Evolutionary conservation across 257 asterid genomes (phyloP).

Genomic region (Primulina eburnea): DNA sequence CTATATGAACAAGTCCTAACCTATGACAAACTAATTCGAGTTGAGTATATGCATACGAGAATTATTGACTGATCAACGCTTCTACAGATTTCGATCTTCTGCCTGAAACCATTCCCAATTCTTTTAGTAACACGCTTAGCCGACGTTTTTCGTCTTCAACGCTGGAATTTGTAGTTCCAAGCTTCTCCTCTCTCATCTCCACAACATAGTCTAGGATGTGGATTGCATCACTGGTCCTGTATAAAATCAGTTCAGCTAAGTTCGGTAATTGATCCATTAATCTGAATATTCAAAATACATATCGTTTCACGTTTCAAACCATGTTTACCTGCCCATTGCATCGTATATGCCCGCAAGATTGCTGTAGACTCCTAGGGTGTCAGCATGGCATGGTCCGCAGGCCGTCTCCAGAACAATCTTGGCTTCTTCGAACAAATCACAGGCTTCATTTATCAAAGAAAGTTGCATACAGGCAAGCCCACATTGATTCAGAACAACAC

Average conservation of each 20-base stretch:
- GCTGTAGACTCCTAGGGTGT: constrained; percentile 60
- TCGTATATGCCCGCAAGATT: constrained; percentile 73
- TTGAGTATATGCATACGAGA: constrained; percentile 15
- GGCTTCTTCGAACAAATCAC: constrained; percentile 57
- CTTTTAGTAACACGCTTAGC: constrained; percentile 58
- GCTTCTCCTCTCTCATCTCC: constrained; percentile 82
- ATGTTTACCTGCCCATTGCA: constrained; percentile 83
- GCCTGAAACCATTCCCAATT: constrained; percentile 62
- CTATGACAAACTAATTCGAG: neutral
- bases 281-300: neutral
- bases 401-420: constrained; percentile 45
- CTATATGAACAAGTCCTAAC: neutral
- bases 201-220: constrained; percentile 79
- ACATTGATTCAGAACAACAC: constrained; percentile 59
- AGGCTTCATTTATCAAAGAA: constrained; percentile 52
- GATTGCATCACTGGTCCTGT: constrained; percentile 76
- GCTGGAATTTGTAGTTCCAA: constrained; percentile 82
- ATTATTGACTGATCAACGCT: constrained; percentile 45
- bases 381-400: constrained; percentile 57
- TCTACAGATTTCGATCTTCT: constrained; percentile 67
- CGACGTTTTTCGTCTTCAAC: constrained; percentile 81
- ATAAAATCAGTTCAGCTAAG: constrained; percentile 1
- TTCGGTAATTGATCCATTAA: constrained; percentile 1
- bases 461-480: constrained; percentile 67
- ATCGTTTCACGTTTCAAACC: neutral